These are phyloP conservation scores for Rhodotorula kratochvilovae DNA, from an alignment of 768 basidiomycete genomes.

Conservation along the genomic window DNA sequence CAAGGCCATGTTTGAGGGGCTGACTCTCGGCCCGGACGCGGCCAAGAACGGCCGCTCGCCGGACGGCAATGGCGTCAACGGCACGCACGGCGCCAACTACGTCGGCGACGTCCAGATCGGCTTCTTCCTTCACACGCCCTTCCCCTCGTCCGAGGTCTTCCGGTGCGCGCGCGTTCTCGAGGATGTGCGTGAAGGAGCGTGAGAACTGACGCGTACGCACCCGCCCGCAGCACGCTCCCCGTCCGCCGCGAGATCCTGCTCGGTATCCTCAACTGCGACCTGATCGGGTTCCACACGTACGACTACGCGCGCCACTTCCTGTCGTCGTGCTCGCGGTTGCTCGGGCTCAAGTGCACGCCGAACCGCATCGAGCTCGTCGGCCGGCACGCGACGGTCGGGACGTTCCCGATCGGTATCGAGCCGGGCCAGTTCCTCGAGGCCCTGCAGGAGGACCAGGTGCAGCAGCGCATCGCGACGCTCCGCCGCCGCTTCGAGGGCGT, in stretches of 20 bases:
- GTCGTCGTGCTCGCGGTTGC: slow-evolving; percentile 93
- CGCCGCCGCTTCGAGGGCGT: slow-evolving; percentile 87
- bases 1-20: slow-evolving; percentile 67
- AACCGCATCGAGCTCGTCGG: slow-evolving; percentile 94
- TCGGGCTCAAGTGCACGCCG: slow-evolving; percentile 91
- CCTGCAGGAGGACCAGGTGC: slow-evolving; percentile 71
- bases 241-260: slow-evolving; percentile 96
- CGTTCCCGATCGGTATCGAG: slow-evolving; percentile 98
- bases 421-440: slow-evolving; percentile 85
- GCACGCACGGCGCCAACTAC: slow-evolving; percentile 25
- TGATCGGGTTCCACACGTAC: slow-evolving; percentile 99
- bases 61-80: slow-evolving; percentile 28
- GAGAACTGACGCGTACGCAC: neutral
- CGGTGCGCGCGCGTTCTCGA: slow-evolving; percentile 55
- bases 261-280: slow-evolving; percentile 88
- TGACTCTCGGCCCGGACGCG: slow-evolving; percentile 44
- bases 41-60: neutral
- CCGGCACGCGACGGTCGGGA: slow-evolving; percentile 91
- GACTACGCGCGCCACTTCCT: slow-evolving; percentile 99
- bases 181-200: neutral
- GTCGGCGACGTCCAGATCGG: slow-evolving; percentile 72
- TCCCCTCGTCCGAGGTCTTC: slow-evolving; percentile 96
- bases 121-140: slow-evolving; percentile 97
- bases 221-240: slow-evolving; percentile 72
- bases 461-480: slow-evolving; percentile 70